A percentile compares a stretch with the other conserved stretches of the same genome.
Evolutionary conservation across 2,329 filamentous ascomycete species (phyloP).

Genomic region (Fusarium sp.): DNA sequence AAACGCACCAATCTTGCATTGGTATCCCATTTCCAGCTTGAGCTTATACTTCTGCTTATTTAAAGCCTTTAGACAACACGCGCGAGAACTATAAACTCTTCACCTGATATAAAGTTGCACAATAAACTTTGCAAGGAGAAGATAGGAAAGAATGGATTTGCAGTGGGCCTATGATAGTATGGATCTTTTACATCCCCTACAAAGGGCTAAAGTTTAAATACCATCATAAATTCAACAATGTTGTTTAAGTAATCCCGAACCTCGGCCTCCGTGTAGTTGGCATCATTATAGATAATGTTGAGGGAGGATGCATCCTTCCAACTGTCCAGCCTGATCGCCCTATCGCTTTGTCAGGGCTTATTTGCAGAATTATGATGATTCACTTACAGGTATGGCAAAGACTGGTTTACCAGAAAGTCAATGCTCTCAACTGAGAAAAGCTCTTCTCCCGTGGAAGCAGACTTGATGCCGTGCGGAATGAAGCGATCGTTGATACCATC

Average conservation of each 20-base stretch:
- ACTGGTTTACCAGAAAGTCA: background rate
- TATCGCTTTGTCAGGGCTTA: background rate
- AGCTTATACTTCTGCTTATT: no score
- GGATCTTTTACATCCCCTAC: no score
- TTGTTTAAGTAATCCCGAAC: background rate
- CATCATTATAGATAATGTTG: background rate
- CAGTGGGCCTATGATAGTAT: background rate
- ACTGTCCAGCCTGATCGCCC: background rate
- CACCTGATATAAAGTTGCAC: no score
- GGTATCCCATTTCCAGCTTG: no score
- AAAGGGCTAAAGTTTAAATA: background rate
- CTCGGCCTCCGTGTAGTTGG: background rate
- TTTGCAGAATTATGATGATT: accelerated
- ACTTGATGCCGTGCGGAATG: background rate
- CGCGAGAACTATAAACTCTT: no score
- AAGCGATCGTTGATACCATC: background rate
- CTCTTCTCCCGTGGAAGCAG: background rate
- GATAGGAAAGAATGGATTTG: no score
- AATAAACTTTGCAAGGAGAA: no score
- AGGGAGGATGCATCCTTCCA: background rate
- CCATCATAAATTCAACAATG: background rate
- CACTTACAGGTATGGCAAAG: background rate
- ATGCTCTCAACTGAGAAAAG: background rate
- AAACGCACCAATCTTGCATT: no score
- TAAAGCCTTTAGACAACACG: no score